Conservation (phyloP, 495 filamentous ascomycete genomes). For the Wilcoxina mikolae region DNA sequence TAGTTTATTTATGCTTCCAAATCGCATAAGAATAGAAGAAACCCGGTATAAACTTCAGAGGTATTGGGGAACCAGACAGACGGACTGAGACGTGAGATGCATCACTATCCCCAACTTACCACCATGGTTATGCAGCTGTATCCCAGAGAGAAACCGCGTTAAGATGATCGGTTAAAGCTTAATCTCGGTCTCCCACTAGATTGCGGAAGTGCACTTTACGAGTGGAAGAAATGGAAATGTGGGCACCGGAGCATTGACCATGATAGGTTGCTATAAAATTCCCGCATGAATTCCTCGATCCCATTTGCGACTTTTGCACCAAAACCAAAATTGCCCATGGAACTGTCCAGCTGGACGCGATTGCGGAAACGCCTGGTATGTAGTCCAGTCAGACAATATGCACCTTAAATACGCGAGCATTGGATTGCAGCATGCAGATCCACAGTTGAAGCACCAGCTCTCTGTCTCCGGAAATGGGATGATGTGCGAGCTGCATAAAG, state of each 20-base stretch:
- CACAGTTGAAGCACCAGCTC: background rate
- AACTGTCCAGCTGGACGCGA: background rate
- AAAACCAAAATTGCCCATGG: too few relatives aligned
- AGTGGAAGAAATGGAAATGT: too few relatives aligned
- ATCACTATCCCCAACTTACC: background rate
- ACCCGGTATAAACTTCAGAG: background rate
- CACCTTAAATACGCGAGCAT: background rate
- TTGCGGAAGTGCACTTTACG: too few relatives aligned
- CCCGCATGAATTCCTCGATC: too few relatives aligned
- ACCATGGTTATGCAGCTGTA: background rate
- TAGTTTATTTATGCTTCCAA: background rate
- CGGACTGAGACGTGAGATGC: background rate
- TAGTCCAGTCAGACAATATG: background rate
- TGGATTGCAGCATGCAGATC: background rate
- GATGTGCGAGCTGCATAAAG: background rate
- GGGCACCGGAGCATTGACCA: too few relatives aligned
- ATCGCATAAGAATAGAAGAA: background rate
- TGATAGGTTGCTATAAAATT: too few relatives aligned
- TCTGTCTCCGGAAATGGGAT: background rate
- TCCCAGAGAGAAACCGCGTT: background rate
- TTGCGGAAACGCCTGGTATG: too few relatives aligned
- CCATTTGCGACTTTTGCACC: too few relatives aligned
- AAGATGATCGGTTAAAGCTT: background rate
- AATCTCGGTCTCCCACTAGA: background rate
- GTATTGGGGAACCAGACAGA: background rate